Evolutionary conservation across 805 yeast genomes (phyloP), one percentile per base, ranked within the genome.

Genomic region (Teunomyces tritomae): DNA sequence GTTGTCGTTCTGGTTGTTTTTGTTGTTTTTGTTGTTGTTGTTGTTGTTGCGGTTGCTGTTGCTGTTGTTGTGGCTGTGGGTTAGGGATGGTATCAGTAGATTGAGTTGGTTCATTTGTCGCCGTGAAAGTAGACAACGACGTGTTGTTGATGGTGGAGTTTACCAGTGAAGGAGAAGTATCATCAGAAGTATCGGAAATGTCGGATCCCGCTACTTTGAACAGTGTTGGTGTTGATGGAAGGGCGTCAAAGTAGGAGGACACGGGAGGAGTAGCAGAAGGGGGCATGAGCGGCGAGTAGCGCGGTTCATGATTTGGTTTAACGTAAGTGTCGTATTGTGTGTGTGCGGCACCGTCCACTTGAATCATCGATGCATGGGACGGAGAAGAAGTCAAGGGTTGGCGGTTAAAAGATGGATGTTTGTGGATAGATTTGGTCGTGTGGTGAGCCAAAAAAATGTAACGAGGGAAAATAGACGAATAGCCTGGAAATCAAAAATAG

Each of bases 201-300:
- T 58, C 65, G 3, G 65, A 61, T 13, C 58, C 55, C 1, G 63
- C 52, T 6, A 53, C 63, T 45, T 59, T 62, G 44, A 57, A 60
- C 26, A 64, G 61, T 1, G 57, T 56, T 8, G 65, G 66, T 4
- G 63, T 58, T 1, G 66, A 57, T 14, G 65, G 62, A 8, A 51
- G 42, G 37, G 54, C 49, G 39, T 50, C 53, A 26, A 20, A 37
- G 30, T 29, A 42, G 17, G 44, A 34, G 10, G 28, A 24, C 13
- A n/a, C 27, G 24, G 16, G 30, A 17, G 20, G 11, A n/a, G 24
- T 8, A 10, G 42, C 27, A 17, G 39, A 35, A 8, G 39, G 39
- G 11, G 39, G 20, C n/a, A 37, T 11, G 28, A 37, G 14, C 10
- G 40, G 40, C 40, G 29, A 24, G 17, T 24, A 37, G 14, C 40